phyloP scores from a whole-genome alignment of 768 basidiomycete species.

The Lactarius hengduanensis region DNA sequence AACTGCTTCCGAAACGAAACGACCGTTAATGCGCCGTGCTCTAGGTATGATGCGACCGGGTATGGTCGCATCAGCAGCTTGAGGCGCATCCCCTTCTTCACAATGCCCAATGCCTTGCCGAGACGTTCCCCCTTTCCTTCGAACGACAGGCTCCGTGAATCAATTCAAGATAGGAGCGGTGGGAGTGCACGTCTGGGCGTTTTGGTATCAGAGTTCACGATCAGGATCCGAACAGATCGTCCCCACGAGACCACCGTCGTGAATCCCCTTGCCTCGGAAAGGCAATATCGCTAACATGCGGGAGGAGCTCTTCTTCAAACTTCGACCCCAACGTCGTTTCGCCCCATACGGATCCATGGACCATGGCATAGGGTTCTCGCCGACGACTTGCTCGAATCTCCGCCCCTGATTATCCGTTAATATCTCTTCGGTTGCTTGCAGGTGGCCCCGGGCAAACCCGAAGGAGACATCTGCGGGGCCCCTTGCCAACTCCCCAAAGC shows the following conservation, averaged over 20 bases:
- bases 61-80: not conserved
- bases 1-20: not conserved
- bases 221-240: constrained; percentile 21
- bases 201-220: constrained; percentile 20
- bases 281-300: constrained; percentile 5
- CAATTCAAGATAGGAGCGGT: constrained; percentile 6
- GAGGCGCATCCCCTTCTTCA: constrained; percentile 5
- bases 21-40: constrained; percentile 5
- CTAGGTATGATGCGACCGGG: constrained; percentile 9
- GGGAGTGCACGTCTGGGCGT: not conserved
- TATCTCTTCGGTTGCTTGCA: constrained; percentile 1
- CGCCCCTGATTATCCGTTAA: not conserved
- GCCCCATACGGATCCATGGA: not conserved
- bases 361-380: constrained; percentile 8
- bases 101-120: constrained; percentile 8
- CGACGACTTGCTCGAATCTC: not conserved
- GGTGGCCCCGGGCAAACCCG: constrained; percentile 19
- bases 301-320: not conserved
- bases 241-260: constrained; percentile 1
- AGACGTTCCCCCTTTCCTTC: not conserved
- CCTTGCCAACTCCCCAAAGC: constrained; percentile 2
- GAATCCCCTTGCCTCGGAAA: not conserved
- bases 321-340: constrained; percentile 6
- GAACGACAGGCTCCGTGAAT: constrained; percentile 14
- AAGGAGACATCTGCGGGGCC: constrained; percentile 14